phyloP scores from a whole-genome alignment of 495 filamentous ascomycete species.

The Trichoderma erinaceum region DNA sequence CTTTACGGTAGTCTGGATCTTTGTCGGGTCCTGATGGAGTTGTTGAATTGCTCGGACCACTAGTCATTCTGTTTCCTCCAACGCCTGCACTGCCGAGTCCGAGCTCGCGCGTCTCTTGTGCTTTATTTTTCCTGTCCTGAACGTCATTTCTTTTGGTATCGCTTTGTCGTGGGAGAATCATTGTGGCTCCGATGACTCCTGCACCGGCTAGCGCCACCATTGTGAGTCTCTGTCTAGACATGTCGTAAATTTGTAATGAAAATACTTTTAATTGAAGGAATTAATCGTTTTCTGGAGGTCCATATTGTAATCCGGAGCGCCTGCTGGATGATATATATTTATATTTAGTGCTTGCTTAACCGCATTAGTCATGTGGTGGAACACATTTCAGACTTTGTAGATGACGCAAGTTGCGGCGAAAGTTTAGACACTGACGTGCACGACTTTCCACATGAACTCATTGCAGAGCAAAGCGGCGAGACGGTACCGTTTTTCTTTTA shows the following conservation, averaged over 20 bases:
- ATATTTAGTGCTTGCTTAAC: too few species aligned
- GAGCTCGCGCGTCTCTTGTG: not conserved
- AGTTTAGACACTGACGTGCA: not conserved
- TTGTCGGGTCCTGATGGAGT: not conserved
- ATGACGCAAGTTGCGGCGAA: constrained; percentile 11
- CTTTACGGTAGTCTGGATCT: not conserved
- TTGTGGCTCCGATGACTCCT: not conserved
- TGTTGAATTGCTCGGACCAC: not conserved
- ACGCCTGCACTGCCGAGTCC: not conserved
- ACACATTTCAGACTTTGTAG: too few species aligned
- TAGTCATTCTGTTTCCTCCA: not conserved
- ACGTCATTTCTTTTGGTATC: not conserved
- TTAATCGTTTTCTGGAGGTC: not conserved
- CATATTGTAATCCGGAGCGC: too few species aligned
- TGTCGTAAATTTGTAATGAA: not conserved
- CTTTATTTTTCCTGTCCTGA: not conserved
- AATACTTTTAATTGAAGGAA: not conserved
- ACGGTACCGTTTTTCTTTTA: not conserved
- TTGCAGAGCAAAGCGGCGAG: not conserved
- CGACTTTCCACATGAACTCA: not conserved
- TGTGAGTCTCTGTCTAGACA: not conserved
- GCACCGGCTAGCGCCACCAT: not conserved
- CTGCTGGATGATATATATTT: too few species aligned
- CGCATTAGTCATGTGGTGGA: too few species aligned
- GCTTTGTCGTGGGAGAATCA: not conserved